Evolutionary conservation across 768 basidiomycete genomes (phyloP), one percentile per base, ranked within the genome.

Genomic region (Amanita rimosa): DNA sequence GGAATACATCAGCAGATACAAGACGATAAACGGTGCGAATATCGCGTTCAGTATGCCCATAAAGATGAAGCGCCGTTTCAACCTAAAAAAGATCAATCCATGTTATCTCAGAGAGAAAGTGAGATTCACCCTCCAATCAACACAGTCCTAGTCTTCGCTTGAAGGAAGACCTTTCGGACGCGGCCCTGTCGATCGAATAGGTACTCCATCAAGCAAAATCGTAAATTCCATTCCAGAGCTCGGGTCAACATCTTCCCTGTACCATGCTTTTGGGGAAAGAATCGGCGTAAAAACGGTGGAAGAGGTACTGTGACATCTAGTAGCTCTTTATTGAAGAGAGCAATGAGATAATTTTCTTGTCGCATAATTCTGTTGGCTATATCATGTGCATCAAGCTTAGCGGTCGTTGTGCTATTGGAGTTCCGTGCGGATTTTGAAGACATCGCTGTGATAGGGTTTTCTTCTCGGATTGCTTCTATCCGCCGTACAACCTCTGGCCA

Each of bases 291-390:
- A n/a, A 66, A 49, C 17, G 55, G 62, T 4, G 92, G 94, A 22
- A 93, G 59, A 2, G 96, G 90, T 1, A 92, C 76, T 7, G 82
- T 80, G 17, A 98, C 72, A 65, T 99, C 88, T 45, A 99, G 72
- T 4, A 98, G 65, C 54, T 96, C 92, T 62, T 97, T 98, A 68
- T 98, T 99, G 65, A 99, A 96, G 16, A 99, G 65, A 0, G 96
- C 93, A 51, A 98, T 96, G 44, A 99, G 75, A 61, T 98, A 99
- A 65, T 99, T 99, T 61, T 98, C 96, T 62, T 97, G 91, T 27
- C 96, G 79, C 80, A 99, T 78, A 58, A 99, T 97, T 45, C 96
- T 85, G 62, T 97, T 98, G 3, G 95, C 95, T 46, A 98, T 81
- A 64, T 98, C 95, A 61, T 99, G 96, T 2, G 95, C 96, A 57